Evolutionary conservation across 805 yeast species (phyloP).

Genomic region (Hagleromyces aurorensis): DNA sequence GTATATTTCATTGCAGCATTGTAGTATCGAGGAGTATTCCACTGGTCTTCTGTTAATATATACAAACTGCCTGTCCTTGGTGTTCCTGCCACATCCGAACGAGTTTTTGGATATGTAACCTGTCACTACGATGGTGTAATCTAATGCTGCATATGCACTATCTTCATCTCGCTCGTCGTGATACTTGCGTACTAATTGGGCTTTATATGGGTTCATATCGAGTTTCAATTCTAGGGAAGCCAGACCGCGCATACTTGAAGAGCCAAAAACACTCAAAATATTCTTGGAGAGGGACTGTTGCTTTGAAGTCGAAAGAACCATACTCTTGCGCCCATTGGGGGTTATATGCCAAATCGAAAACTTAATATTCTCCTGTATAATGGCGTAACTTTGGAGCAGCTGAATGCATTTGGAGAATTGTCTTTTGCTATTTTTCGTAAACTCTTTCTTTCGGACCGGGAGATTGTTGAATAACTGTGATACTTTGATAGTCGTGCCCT

Average conservation of each 20-base stretch:
- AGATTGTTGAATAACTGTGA: constrained; percentile 53
- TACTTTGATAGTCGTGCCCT: constrained; percentile 63
- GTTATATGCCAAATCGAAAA: constrained; percentile 52
- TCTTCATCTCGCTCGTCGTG: constrained; percentile 12
- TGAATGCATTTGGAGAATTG: constrained; percentile 66
- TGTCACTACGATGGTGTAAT: constrained; percentile 32
- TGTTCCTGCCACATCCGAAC: constrained; percentile 67
- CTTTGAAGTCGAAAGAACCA: constrained; percentile 55
- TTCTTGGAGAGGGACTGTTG: constrained; percentile 42
- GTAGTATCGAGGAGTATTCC: constrained; percentile 42
- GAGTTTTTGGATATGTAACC: constrained; percentile 75
- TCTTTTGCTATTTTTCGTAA: constrained; percentile 55
- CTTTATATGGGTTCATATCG: constrained; percentile 29
- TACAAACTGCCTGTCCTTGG: constrained; percentile 67
- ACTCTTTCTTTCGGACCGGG: constrained; percentile 78
- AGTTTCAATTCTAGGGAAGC: constrained; percentile 39
- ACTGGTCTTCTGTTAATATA: constrained; percentile 77
- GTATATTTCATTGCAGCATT: constrained; percentile 66
- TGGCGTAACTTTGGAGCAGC: constrained; percentile 57
- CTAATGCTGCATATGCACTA: constrained; percentile 10
- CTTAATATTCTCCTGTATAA: constrained; percentile 51
- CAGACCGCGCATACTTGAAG: constrained; percentile 53
- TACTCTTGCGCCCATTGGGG: constrained; percentile 40
- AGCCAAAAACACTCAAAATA: constrained; percentile 63
- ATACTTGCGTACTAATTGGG: constrained; percentile 13